Base-by-base conservation (phyloP, 2,329 filamentous ascomycete species). In the Hymenoscyphus salicellus region DNA sequence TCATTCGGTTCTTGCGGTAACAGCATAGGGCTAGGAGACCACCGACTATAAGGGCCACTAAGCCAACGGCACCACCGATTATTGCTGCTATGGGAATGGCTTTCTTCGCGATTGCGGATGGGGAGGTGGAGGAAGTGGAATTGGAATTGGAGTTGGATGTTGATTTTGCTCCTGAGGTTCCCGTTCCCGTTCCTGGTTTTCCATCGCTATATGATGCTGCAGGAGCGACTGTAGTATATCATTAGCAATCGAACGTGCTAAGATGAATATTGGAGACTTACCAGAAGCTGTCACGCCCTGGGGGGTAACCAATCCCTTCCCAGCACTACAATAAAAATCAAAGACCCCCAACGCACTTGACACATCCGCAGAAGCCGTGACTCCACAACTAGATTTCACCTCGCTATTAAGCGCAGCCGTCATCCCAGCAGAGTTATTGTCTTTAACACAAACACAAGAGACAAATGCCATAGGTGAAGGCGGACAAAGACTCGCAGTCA, bases 321-420 rank as follows among this genome's bases (percentile, higher is more conserved):
- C 67, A 30, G 65, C 67, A 55, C 63, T 66, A 41, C 67, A 69
- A 46, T 69, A 69, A 56, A 58, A 65, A 16, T 64, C 63, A 57
- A 69, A 66, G 1, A 69, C 65, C 8, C 38, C 43, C 55, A 67
- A 56, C 1, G 63, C 67, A 30, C 62, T 65, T 3, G 38, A 46
- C 6, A 69, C 33, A 61, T 67, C 62, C 26, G 55, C 65, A 56
- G 33, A 65, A 6, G 65, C 65, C n/a, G 65, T 69, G 5, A 58
- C 63, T 2, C 58, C 63, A 59, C 67, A 69, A 17, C 58, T 58
- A 2, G 20, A 23, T 16, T 59, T 63, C 4, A 65, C 65, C 10
- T 43, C 23, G 6, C 55, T 65, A 6, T 23, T 56, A 36, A 69
- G 62, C 16, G 26, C 43, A 30, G 57, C 62, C 30, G 63, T 61